These are phyloP conservation scores for Leptographium flavum DNA, from an alignment of 2,329 filamentous ascomycete genomes.

Conservation along the genomic window DNA sequence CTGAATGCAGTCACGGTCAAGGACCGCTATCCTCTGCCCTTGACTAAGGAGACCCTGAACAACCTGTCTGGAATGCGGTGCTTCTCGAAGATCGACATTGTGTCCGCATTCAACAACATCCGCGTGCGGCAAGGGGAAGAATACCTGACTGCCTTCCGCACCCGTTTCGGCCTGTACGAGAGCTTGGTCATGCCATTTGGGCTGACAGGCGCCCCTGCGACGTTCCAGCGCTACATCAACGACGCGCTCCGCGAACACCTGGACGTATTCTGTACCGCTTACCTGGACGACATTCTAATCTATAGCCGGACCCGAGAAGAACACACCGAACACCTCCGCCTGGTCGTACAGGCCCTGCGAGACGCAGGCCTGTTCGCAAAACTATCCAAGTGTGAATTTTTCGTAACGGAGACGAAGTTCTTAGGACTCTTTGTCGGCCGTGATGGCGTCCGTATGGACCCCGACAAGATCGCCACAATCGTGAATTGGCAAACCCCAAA, in stretches of 20 bases:
- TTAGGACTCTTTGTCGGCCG: too few species aligned
- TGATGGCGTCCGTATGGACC: too few species aligned
- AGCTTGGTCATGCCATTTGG: too few species aligned
- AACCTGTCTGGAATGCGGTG: neutral
- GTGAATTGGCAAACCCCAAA: too few species aligned
- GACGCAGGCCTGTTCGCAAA: neutral
- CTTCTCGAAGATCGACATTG: neutral
- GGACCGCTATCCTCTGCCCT: too few species aligned
- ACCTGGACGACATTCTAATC: neutral
- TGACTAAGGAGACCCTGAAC: neutral
- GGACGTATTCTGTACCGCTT: neutral
- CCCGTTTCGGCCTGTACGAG: neutral
- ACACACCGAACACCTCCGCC: too few species aligned
- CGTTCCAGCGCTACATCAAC: too few species aligned
- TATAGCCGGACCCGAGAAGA: too few species aligned
- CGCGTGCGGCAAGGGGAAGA: neutral
- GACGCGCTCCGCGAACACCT: neutral
- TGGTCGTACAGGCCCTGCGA: neutral
- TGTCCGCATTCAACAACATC: neutral
- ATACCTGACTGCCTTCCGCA: neutral
- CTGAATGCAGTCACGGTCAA: too few species aligned
- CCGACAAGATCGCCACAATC: too few species aligned
- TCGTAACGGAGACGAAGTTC: too few species aligned
- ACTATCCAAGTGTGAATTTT: neutral
- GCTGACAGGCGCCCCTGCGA: too few species aligned